Evolutionary conservation across 2,329 filamentous ascomycete species (phyloP).

Genomic region (Sclerotinia nivalis): DNA sequence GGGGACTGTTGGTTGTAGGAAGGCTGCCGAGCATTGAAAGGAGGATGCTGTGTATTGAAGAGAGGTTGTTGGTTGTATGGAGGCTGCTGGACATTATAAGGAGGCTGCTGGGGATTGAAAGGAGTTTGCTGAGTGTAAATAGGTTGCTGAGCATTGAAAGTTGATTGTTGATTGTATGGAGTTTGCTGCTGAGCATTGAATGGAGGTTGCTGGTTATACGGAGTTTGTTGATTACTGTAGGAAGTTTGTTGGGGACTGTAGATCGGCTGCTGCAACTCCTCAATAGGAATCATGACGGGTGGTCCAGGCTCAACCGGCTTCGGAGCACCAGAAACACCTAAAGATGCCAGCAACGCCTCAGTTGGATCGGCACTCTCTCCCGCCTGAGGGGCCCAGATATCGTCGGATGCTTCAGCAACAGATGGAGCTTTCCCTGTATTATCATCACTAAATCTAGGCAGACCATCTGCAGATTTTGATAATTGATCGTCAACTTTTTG

Average conservation of each 20-base stretch:
- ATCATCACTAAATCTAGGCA: slow-evolving; percentile 16
- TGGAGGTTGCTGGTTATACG: slow-evolving; percentile 17
- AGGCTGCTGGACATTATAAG: slow-evolving; percentile 27
- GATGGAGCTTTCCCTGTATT: slow-evolving; percentile 29
- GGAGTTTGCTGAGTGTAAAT: slow-evolving; percentile 32
- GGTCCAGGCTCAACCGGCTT: slow-evolving; percentile 38
- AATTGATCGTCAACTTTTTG: slow-evolving; percentile 31
- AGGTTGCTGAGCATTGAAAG: slow-evolving; percentile 35
- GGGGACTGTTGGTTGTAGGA: slow-evolving; percentile 22
- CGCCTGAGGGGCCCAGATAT: slow-evolving; percentile 40
- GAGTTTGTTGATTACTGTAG: slow-evolving; percentile 15
- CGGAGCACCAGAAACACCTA: slow-evolving; percentile 43
- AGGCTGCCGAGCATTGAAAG: slow-evolving; percentile 25
- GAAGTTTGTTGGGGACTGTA: slow-evolving; percentile 10
- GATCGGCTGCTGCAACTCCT: slow-evolving; percentile 12
- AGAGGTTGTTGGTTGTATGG: not conserved
- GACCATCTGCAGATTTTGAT: not conserved
- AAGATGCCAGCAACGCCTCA: slow-evolving; percentile 41
- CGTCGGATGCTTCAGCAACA: slow-evolving; percentile 34
- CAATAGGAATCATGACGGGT: slow-evolving; percentile 21
- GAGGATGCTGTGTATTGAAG: slow-evolving; percentile 15
- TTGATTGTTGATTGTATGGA: slow-evolving; percentile 36
- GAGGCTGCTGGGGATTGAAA: slow-evolving; percentile 36
- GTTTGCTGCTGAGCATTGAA: slow-evolving; percentile 34
- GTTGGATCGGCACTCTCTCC: slow-evolving; percentile 39